These are phyloP conservation scores for Termitomyces sp. DNA, from an alignment of 768 basidiomycete species.

Conservation along the genomic window DNA sequence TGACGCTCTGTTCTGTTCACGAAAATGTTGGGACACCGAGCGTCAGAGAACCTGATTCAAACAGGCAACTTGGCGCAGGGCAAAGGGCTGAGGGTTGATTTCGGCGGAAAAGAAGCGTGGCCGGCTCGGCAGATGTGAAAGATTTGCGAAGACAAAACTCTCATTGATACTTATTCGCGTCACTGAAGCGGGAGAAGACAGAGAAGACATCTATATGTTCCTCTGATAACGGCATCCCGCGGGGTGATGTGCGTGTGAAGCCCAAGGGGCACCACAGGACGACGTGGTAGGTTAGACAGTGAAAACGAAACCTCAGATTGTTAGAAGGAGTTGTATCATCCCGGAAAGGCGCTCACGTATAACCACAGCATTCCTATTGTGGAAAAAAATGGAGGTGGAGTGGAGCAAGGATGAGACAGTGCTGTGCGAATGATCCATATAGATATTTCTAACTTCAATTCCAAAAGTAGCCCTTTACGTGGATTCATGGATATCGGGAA, in stretches of 20 bases:
- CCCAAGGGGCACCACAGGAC: background rate
- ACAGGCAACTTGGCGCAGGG: background rate
- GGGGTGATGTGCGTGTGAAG: background rate
- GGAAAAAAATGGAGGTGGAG: background rate
- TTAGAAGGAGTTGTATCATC: background rate
- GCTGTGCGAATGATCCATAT: background rate
- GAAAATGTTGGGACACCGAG: background rate
- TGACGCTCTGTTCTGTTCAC: background rate
- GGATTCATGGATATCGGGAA: background rate
- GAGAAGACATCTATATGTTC: background rate
- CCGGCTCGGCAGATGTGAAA: background rate
- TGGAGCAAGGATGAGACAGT: background rate
- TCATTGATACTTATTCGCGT: background rate
- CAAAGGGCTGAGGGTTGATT: background rate
- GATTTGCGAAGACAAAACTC: background rate
- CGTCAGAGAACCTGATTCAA: no score
- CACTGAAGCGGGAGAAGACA: background rate
- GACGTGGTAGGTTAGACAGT: background rate
- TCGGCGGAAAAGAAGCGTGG: background rate
- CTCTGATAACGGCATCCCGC: constrained; percentile 1
- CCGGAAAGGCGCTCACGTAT: background rate
- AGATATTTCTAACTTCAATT: background rate
- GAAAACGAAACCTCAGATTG: background rate
- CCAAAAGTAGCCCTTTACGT: background rate
- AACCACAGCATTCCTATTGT: background rate